Conservation (phyloP, 129 eudicot genomes). For the Lactuca saligna region DNA sequence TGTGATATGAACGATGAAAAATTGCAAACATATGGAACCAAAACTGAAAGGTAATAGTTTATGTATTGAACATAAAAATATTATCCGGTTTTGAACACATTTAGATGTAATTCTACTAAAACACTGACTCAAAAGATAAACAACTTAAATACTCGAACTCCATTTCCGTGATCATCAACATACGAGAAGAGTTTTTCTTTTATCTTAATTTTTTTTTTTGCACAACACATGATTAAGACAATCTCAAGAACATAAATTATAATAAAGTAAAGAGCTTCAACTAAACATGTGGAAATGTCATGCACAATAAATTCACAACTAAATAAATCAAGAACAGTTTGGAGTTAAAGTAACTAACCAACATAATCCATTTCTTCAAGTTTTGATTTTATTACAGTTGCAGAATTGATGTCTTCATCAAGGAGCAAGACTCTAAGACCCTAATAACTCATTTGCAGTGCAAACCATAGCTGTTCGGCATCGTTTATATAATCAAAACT, state of each 20-base stretch:
- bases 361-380: slow-evolving; percentile 75
- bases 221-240: not conserved
- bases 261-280: not conserved
- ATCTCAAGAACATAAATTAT: slow-evolving; percentile 11
- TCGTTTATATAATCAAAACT: slow-evolving; percentile 43
- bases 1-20: too few species aligned
- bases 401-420: slow-evolving; percentile 53
- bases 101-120: too few species aligned
- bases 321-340: slow-evolving; percentile 3
- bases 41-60: too few species aligned
- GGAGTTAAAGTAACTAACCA: slow-evolving; percentile 46
- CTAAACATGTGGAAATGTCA: not conserved
- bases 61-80: too few species aligned
- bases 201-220: not conserved
- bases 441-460: slow-evolving; percentile 65
- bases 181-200: not conserved
- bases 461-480: slow-evolving; percentile 85
- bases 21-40: too few species aligned
- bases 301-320: not conserved
- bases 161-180: not conserved
- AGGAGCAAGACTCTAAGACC: slow-evolving; percentile 85
- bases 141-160: too few species aligned
- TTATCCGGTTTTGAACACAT: too few species aligned
- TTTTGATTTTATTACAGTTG: slow-evolving; percentile 60
- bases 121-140: too few species aligned